Percentiles rank a stretch among this genome's conserved stretches.
Evolutionary conservation across 768 basidiomycete genomes (phyloP).

Genomic region (Termitomyces sp.): DNA sequence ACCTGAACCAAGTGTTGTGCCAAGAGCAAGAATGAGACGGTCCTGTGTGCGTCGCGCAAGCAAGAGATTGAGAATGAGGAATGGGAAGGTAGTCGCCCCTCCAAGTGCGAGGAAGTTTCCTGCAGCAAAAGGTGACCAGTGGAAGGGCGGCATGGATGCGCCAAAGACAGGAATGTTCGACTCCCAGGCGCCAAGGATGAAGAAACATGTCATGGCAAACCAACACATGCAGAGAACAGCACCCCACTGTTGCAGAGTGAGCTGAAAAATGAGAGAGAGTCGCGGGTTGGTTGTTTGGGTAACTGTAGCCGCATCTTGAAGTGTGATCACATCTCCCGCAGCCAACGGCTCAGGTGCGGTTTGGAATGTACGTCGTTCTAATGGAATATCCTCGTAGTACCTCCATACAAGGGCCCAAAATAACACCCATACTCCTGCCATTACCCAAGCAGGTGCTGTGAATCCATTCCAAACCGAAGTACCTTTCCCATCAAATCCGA

Average conservation of each 20-base stretch:
- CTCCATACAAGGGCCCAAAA: conserved; percentile 39
- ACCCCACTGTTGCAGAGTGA: conserved; percentile 40
- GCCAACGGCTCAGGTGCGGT: background rate
- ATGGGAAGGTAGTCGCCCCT: conserved; percentile 59
- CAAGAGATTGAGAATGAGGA: conserved; percentile 60
- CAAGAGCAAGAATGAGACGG: conserved; percentile 52
- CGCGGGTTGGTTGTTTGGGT: conserved; percentile 5
- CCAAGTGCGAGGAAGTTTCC: conserved; percentile 73
- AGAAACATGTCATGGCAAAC: conserved; percentile 68
- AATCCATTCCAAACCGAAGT: conserved; percentile 57
- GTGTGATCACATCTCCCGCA: background rate
- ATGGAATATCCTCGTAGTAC: conserved; percentile 12
- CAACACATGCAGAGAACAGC: conserved; percentile 65
- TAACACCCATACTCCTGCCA: conserved; percentile 49
- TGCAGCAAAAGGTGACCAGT: conserved; percentile 59
- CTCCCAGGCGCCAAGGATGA: conserved; percentile 69
- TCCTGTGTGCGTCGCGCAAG: conserved; percentile 59
- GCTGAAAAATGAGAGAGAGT: conserved; percentile 10
- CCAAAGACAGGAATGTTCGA: conserved; percentile 64
- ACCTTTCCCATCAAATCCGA: conserved; percentile 46
- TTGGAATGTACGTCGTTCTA: background rate
- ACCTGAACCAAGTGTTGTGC: conserved; percentile 45
- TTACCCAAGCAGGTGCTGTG: conserved; percentile 65
- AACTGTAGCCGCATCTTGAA: background rate
- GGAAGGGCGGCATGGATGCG: conserved; percentile 35